Base-by-base conservation (phyloP, 306 rosid species). In the Vigna trinervia region DNA sequence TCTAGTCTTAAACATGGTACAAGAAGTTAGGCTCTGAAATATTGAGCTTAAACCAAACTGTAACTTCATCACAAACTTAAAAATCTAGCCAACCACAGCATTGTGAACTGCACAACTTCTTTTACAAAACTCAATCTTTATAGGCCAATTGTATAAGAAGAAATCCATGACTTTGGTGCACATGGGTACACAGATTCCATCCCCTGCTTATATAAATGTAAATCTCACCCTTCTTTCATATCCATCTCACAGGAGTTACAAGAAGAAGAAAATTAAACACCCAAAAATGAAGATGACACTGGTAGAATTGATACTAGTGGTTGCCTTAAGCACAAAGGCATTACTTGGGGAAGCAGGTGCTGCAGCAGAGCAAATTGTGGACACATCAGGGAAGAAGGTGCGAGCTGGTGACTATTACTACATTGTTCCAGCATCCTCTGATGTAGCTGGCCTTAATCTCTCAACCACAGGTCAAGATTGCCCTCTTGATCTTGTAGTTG, bases 331-430 rank as follows among this genome's bases (percentile, higher is more conserved):
- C 72, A 46, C 71, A 48, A 61, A 62, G 72, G 62, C 79, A 34
- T 12, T 32, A 1, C 20, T 5, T 5, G 19, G 54, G 1, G 20
- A 5, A 50, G 81, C 68, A 3, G 58, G 57, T 48, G 36, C 78
- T 38, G 43, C 66, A 26, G 74, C 82, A 4, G 43, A 67, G 11
- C 58, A 73, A 8, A 82, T 87, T 54, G 73, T 74, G 4, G 91
- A 85, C 76, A 65, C 46, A 63, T 48, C 62, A 6, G 80, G 79
- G 39, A 75, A 61, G 72, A 75, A 17, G 26, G 23, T 63, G 0
- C 56, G 39, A 41, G 51, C 38, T 1, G 81, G 83, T 3, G 32
- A 28, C 0, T 10, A 52, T 51, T 87, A 83, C 61, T 57, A 71
- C 28, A 71, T 60, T 14, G 39, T 63, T 39, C 73, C 80, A 0